Base-by-base conservation (phyloP, 2,329 filamentous ascomycete genomes). In the Dactylonectria macrodidyma region DNA sequence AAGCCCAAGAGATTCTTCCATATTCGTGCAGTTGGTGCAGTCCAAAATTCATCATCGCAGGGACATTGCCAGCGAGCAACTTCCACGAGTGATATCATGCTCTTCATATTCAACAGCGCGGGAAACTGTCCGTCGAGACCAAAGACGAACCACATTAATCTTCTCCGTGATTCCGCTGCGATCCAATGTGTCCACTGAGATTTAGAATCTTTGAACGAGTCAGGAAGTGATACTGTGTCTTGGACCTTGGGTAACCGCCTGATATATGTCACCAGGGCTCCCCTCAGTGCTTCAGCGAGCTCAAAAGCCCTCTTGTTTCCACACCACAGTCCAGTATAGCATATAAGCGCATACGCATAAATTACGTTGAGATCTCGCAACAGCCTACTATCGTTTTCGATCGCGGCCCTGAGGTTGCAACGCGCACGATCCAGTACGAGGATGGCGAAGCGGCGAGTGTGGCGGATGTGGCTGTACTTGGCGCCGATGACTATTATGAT, bases 401-500 rank as follows among this genome's bases (percentile, higher is more conserved):
- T 52, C 4, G 34, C 58, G 1, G 50, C 14, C n/a, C 44, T 47
- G 4, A 60, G 47, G 44, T 60, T 60, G 7, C 26, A 24, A 12
- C 58, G 58, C 14, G 58, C 48, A 3, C 58, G 58, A 52, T 60
- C 58, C 14, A 52, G 22, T 2, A 60, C 34, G 5, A 60, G 34
- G 7, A 60, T 60, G 3, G 58, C 47, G 14, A 60, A 60, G 38
- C 51, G 58, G 14, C 47, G 47, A 5, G 47, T 52, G 47, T 60
- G 58, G 14, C 51, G 58, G 24, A 60, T 16, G 11, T 60, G 34
- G 34, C 58, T 60, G 10, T 60, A 60, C 24, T 52, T 60, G 14
- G 58, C 58, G 5, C 58, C 58, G 10, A 60, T 60, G 34, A 51
- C 12, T 34, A 60, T 60, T 14, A 60, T 60, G 16, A 24, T n/a